Evolutionary conservation across 1,284 basidiomycete genomes (phyloP).

Genomic region (Boletus holoroseus): DNA sequence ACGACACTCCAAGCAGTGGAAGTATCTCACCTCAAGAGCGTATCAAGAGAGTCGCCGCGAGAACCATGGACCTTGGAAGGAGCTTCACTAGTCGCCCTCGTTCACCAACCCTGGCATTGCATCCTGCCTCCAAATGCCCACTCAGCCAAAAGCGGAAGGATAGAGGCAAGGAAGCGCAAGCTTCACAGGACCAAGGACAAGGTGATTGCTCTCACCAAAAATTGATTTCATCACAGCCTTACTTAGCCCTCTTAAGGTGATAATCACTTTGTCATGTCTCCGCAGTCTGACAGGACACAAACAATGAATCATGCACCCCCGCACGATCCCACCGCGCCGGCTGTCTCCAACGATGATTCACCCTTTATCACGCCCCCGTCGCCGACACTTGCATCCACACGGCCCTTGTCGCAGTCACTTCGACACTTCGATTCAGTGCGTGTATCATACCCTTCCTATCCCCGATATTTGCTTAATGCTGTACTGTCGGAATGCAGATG

Average conservation of each 20-base stretch:
- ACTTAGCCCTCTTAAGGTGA: slow-evolving; percentile 28
- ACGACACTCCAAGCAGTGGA: slow-evolving; percentile 33
- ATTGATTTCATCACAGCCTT: slow-evolving; percentile 1
- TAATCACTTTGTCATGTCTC: slow-evolving; percentile 4
- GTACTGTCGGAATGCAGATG: slow-evolving; percentile 47
- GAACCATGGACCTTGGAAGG: slow-evolving; percentile 52
- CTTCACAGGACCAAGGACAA: slow-evolving; percentile 32
- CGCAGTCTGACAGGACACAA: slow-evolving; percentile 16
- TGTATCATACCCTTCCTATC: slow-evolving; percentile 3
- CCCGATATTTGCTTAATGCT: slow-evolving; percentile 5
- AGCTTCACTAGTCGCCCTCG: slow-evolving; percentile 43
- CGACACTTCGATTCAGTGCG: slow-evolving; percentile 64
- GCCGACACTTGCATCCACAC: slow-evolving; percentile 43
- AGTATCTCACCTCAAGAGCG: slow-evolving; percentile 42
- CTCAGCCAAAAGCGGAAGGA: slow-evolving; percentile 53
- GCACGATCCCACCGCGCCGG: slow-evolving; percentile 11
- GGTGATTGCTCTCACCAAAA: slow-evolving; percentile 18
- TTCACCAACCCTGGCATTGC: slow-evolving; percentile 28
- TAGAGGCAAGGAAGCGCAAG: slow-evolving; percentile 40
- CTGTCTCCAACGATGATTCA: slow-evolving; percentile 51
- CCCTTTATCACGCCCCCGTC: slow-evolving; percentile 73
- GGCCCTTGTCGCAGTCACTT: slow-evolving; percentile 48
- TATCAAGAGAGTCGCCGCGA: slow-evolving; percentile 44
- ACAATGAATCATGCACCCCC: slow-evolving; percentile 11
- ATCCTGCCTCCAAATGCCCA: slow-evolving; percentile 44